phyloP scores from a whole-genome alignment of 2,329 filamentous ascomycete genomes.

The Aspergillus versicolor region DNA sequence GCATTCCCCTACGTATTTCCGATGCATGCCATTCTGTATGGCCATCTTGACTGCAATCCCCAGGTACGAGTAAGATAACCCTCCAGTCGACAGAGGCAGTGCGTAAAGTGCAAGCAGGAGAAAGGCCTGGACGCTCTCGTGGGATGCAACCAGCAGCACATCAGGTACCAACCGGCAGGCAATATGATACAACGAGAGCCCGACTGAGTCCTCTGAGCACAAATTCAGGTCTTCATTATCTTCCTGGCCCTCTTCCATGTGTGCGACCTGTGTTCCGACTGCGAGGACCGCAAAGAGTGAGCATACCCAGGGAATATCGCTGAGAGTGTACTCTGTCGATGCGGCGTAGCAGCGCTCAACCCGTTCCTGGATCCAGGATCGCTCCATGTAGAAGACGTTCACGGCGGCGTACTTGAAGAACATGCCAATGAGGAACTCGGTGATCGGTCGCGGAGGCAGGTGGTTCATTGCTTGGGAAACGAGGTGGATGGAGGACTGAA shows the following conservation, averaged over 20 bases:
- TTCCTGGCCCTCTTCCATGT: constrained; percentile 27
- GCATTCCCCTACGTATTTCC: constrained; percentile 45
- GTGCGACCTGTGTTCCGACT: constrained; percentile 38
- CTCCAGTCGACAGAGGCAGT: constrained; percentile 52
- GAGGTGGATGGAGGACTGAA: constrained; percentile 27
- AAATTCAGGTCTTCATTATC: background rate
- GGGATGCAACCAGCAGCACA: constrained; percentile 52
- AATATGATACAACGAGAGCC: constrained; percentile 53
- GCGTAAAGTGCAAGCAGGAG: constrained; percentile 26
- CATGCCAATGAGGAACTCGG: constrained; percentile 31
- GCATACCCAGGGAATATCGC: background rate
- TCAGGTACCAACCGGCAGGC: constrained; percentile 53
- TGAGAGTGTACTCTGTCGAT: background rate
- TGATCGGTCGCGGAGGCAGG: constrained; percentile 33
- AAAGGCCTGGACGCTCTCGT: constrained; percentile 57
- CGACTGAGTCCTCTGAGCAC: constrained; percentile 47
- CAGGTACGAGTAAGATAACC: constrained; percentile 53
- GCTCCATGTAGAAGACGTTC: constrained; percentile 37
- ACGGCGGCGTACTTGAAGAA: constrained; percentile 34
- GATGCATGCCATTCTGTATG: constrained; percentile 58
- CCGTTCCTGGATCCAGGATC: constrained; percentile 27
- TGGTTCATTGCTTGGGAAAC: constrained; percentile 26
- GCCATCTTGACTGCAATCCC: constrained; percentile 54
- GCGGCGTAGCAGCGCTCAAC: constrained; percentile 24
- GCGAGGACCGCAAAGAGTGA: constrained; percentile 20